Conservation (phyloP, 1,139 yeast species). For the Kodamaea arcana region DNA sequence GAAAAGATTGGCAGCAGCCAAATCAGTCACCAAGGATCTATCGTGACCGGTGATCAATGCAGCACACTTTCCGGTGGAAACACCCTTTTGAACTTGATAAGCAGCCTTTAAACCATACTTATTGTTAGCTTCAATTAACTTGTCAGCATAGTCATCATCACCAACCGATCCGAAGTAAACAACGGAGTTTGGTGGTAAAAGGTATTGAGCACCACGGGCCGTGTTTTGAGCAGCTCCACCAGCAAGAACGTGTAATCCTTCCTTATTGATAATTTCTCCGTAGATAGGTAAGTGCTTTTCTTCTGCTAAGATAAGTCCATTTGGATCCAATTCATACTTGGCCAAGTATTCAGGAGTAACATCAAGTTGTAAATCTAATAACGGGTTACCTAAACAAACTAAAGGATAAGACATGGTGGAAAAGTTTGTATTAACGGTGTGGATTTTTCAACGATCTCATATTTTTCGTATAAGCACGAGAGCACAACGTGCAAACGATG, state of each 20-base stretch:
- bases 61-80: slow-evolving; percentile 97
- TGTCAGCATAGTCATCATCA: slow-evolving; percentile 80
- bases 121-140: slow-evolving; percentile 76
- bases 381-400: slow-evolving; percentile 57
- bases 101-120: slow-evolving; percentile 84
- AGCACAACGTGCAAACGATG: no score
- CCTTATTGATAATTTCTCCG: slow-evolving; percentile 64
- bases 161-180: slow-evolving; percentile 97
- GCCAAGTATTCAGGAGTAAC: slow-evolving; percentile 64
- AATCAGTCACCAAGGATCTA: slow-evolving; percentile 92
- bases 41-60: slow-evolving; percentile 84
- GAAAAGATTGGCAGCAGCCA: slow-evolving; percentile 98
- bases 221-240: slow-evolving; percentile 99
- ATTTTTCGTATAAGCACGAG: no score
- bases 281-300: slow-evolving; percentile 84
- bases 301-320: slow-evolving; percentile 93
- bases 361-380: slow-evolving; percentile 84
- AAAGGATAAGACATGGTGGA: slow-evolving; percentile 36
- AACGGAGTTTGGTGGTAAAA: slow-evolving; percentile 77
- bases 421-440: no score
- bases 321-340: slow-evolving; percentile 81
- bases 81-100: slow-evolving; percentile 72
- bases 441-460: background rate
- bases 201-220: slow-evolving; percentile 96
- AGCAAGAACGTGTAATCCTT: slow-evolving; percentile 72